Evolutionary conservation across 768 basidiomycete genomes (phyloP).

Genomic region (Kwoniella pini): DNA sequence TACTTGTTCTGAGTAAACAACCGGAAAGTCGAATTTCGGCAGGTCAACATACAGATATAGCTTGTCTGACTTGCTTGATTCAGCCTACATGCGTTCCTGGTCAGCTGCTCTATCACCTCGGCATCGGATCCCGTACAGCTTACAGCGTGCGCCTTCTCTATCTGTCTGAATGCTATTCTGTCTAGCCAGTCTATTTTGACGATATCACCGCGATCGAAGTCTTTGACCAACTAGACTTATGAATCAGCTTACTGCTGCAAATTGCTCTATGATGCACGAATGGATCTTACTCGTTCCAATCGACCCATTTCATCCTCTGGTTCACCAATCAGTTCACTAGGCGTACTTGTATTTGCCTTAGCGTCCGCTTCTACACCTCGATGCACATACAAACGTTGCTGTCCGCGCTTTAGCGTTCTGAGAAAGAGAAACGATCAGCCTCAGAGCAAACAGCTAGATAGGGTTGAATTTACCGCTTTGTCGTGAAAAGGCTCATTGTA

Average conservation of each 20-base stretch:
- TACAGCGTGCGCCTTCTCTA: constrained; percentile 92
- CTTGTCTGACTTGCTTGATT: constrained; percentile 86
- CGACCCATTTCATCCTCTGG: constrained; percentile 90
- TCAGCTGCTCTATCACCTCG: neutral
- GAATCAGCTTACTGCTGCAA: neutral
- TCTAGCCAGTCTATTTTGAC: constrained; percentile 96
- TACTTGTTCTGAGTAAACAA: constrained; percentile 89
- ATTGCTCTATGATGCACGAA: neutral
- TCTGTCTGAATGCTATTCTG: constrained; percentile 85
- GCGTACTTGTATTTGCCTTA: constrained; percentile 74
- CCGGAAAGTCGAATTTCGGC: constrained; percentile 94
- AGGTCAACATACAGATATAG: constrained; percentile 95
- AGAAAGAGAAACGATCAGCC: neutral
- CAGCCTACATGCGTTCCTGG: constrained; percentile 62
- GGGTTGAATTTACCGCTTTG: constrained; percentile 71
- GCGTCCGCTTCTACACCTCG: constrained; percentile 82
- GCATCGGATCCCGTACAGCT: constrained; percentile 45
- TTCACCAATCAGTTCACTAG: constrained; percentile 71
- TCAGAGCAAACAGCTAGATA: too few species aligned
- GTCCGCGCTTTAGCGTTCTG: constrained; percentile 86
- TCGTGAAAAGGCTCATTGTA: constrained; percentile 85
- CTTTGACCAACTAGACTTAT: constrained; percentile 66
- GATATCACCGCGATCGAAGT: constrained; percentile 91
- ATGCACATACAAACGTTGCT: constrained; percentile 85
- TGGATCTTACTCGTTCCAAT: constrained; percentile 71